phyloP scores from a whole-genome alignment of 129 eudicot species.

The Heracleum sosnowskyi region DNA sequence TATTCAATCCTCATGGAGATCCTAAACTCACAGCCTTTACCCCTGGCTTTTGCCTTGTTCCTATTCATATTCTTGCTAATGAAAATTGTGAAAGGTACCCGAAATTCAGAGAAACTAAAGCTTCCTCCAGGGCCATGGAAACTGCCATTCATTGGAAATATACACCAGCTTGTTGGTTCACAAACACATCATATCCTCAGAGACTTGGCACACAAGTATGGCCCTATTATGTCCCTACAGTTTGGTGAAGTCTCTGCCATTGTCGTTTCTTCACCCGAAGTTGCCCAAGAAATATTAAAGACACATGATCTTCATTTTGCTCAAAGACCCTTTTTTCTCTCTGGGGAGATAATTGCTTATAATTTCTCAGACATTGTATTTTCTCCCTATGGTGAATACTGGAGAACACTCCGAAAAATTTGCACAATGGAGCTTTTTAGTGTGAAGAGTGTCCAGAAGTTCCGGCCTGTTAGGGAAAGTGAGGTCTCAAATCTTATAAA shows the following conservation, averaged over 20 bases:
- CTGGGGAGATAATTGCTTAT: not conserved
- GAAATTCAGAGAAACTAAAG: not conserved
- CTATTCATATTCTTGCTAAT: constrained; percentile 21
- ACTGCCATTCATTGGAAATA: constrained; percentile 31
- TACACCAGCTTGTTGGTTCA: constrained; percentile 25
- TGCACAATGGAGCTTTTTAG: constrained; percentile 25
- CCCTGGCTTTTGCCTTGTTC: constrained; percentile 12
- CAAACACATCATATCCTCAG: constrained; percentile 12
- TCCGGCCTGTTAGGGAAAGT: constrained; percentile 14
- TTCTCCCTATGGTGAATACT: constrained; percentile 25
- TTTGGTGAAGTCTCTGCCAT: constrained; percentile 15
- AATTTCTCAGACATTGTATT: constrained; percentile 20
- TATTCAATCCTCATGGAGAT: constrained; percentile 10
- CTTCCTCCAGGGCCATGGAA: constrained; percentile 34
- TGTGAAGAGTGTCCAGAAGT: constrained; percentile 17
- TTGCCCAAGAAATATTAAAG: constrained; percentile 12
- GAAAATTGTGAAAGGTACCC: not conserved
- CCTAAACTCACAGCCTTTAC: constrained; percentile 3
- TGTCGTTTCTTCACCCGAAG: constrained; percentile 14
- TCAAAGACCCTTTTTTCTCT: constrained; percentile 12
- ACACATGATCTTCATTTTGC: constrained; percentile 13
- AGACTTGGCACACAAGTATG: constrained; percentile 15
- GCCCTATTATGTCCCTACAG: constrained; percentile 14
- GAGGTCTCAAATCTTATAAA: constrained; percentile 15
- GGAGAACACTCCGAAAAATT: constrained; percentile 26